Evolutionary conservation across 345 rosid genomes (phyloP).

Genomic region (Conringia planisiliqua): DNA sequence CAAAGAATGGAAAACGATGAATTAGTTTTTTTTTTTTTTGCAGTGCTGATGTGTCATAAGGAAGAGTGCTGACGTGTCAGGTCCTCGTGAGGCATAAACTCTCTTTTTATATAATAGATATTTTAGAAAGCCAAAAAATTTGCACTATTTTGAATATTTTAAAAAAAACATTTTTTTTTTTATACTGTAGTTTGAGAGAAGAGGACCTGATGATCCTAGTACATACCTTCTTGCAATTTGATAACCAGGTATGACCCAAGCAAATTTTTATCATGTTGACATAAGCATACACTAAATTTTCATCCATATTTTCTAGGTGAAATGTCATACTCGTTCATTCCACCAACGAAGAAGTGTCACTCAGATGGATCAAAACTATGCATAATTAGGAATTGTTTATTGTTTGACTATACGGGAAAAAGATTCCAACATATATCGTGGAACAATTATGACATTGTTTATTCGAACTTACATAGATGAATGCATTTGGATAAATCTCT

Average conservation of each 20-base stretch:
- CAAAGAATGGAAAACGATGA: too few relatives aligned
- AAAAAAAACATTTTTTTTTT: not conserved
- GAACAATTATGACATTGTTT: slow-evolving; percentile 36
- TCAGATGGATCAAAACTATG: slow-evolving; percentile 35
- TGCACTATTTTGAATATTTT: too few relatives aligned
- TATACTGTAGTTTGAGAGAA: slow-evolving; percentile 41
- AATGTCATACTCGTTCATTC: slow-evolving; percentile 25
- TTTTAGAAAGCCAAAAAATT: too few relatives aligned
- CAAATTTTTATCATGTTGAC: not conserved
- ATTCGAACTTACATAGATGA: not conserved
- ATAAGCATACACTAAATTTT: not conserved
- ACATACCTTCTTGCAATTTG: slow-evolving; percentile 65
- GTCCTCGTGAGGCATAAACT: too few relatives aligned
- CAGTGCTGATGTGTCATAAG: too few relatives aligned
- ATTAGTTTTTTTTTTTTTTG: too few relatives aligned
- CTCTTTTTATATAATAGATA: too few relatives aligned
- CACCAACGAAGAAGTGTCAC: slow-evolving; percentile 35
- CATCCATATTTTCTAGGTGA: slow-evolving; percentile 40
- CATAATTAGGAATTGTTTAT: slow-evolving; percentile 34
- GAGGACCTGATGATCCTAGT: slow-evolving; percentile 44
- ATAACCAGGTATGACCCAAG: slow-evolving; percentile 44
- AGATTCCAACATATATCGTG: slow-evolving; percentile 34
- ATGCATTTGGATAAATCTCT: slow-evolving; percentile 46
- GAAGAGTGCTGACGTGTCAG: too few relatives aligned
- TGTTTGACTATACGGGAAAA: slow-evolving; percentile 35